Conservation (phyloP, 768 basidiomycete species). For the Podaxis sp. region DNA sequence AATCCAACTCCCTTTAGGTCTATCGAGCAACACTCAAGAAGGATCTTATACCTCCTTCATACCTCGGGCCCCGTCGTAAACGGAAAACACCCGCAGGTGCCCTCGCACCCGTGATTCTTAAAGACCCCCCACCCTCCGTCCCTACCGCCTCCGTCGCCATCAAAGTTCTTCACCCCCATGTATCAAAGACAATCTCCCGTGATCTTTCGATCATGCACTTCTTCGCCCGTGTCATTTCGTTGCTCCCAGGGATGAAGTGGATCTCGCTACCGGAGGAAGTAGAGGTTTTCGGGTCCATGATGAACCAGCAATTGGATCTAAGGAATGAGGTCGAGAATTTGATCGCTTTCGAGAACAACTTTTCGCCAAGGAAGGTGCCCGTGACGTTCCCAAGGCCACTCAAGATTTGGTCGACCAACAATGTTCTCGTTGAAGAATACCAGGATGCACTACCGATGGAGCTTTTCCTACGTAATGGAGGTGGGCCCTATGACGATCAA, state of each 20-base stretch:
- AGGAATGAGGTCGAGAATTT: conserved; percentile 90
- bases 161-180: conserved; percentile 92
- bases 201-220: conserved; percentile 95
- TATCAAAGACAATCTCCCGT: conserved; percentile 75
- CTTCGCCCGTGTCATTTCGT: conserved; percentile 76
- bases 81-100: conserved; percentile 45
- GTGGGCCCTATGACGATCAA: conserved; percentile 85
- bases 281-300: conserved; percentile 91
- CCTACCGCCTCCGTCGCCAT: conserved; percentile 91
- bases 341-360: conserved; percentile 81
- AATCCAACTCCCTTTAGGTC: conserved; percentile 46
- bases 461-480: conserved; percentile 82
- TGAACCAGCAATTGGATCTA: conserved; percentile 92
- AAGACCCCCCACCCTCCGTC: conserved; percentile 66
- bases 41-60: conserved; percentile 82
- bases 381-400: conserved; percentile 91
- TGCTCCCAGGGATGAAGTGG: conserved; percentile 95
- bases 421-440: conserved; percentile 89
- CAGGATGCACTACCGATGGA: conserved; percentile 92
- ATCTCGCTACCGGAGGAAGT: conserved; percentile 95
- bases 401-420: conserved; percentile 72
- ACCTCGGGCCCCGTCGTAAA: conserved; percentile 71
- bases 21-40: conserved; percentile 85
- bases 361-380: conserved; percentile 71
- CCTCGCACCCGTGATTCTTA: conserved; percentile 51